phyloP scores from a whole-genome alignment of 2,329 filamentous ascomycete species.

The Alternaria burnsii region DNA sequence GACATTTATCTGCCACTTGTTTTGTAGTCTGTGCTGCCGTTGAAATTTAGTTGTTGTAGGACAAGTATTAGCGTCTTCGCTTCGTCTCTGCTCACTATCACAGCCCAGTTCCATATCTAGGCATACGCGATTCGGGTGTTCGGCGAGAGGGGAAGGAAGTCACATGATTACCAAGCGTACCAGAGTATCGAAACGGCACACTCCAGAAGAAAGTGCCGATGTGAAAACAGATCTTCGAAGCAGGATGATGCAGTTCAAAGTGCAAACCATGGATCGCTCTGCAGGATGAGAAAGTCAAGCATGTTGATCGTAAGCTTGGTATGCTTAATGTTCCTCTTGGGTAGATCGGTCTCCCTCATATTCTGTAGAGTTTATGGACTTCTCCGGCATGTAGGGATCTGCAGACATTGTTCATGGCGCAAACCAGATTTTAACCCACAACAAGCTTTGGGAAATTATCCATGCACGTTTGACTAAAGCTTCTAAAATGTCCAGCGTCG shows the following conservation, averaged over 20 bases:
- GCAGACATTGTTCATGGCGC: slow-evolving; percentile 2
- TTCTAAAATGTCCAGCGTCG: background rate
- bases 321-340: slow-evolving; percentile 1
- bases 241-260: background rate
- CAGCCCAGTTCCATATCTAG: background rate
- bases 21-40: background rate
- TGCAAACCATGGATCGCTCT: background rate
- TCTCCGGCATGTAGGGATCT: background rate
- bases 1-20: background rate
- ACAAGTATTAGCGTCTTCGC: background rate
- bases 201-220: background rate
- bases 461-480: background rate
- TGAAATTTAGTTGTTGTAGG: background rate
- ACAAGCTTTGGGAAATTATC: background rate
- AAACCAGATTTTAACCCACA: background rate
- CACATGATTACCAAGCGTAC: background rate
- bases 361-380: background rate
- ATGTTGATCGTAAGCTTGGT: slow-evolving; percentile 3
- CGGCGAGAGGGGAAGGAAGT: background rate
- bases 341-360: background rate
- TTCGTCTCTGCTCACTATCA: background rate
- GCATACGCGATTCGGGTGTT: background rate
- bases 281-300: background rate
- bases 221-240: background rate
- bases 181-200: background rate